These are phyloP conservation scores for Stagonosporopsis rhizophila DNA, from an alignment of 2,329 filamentous ascomycete genomes.

Conservation along the genomic window DNA sequence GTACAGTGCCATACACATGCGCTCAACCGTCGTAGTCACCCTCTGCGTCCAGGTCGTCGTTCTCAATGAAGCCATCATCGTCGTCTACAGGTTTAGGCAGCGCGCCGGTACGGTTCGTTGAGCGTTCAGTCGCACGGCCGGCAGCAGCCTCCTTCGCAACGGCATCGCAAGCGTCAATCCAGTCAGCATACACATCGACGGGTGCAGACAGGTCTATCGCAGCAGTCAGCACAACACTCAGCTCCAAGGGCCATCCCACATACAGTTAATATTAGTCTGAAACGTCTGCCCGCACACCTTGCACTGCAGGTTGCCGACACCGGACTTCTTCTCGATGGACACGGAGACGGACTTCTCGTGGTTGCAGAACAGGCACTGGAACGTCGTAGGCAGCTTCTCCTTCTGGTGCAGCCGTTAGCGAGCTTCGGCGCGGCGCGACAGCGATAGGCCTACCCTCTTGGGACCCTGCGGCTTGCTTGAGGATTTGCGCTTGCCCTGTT, in stretches of 20 bases:
- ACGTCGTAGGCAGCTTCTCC: conserved; percentile 79
- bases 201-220: conserved; percentile 79
- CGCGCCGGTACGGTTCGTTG: conserved; percentile 36
- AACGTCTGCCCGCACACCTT: conserved; percentile 94
- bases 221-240: conserved; percentile 24
- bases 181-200: conserved; percentile 96
- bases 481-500: conserved; percentile 86
- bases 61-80: conserved; percentile 48
- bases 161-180: conserved; percentile 91
- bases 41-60: conserved; percentile 50
- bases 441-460: conserved; percentile 70
- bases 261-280: conserved; percentile 92
- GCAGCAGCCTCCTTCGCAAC: conserved; percentile 69
- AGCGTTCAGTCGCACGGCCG: conserved; percentile 37
- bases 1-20: conserved; percentile 17
- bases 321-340: conserved; percentile 91
- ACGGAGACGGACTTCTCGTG: conserved; percentile 92
- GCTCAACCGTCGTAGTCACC: conserved; percentile 45
- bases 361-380: conserved; percentile 98
- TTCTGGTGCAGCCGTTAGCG: conserved; percentile 44
- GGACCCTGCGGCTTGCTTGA: conserved; percentile 81
- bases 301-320: conserved; percentile 84
- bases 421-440: background rate
- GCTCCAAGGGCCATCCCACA: conserved; percentile 36
- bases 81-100: conserved; percentile 37